Evolutionary conservation across 495 filamentous ascomycete species (phyloP), one percentile per base, ranked within the genome.

Genomic region (Jackrogersella minutella): DNA sequence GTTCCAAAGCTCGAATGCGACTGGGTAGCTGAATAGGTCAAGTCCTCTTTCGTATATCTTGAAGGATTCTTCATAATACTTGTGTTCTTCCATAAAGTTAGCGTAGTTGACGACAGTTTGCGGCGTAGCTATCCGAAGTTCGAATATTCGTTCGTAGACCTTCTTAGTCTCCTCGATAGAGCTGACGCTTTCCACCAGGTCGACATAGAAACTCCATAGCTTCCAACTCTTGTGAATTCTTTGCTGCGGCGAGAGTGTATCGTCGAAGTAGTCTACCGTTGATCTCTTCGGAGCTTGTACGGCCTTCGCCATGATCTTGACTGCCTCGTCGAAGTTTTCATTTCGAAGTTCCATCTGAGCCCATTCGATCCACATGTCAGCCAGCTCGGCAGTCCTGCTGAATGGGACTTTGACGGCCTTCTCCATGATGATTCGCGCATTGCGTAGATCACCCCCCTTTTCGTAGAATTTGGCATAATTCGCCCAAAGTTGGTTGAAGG

Each of bases 181-280:
- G 59, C 89, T 87, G 14, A 97, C 93, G 78, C 92, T 95, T 75
- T 99, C 95, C 9, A 99, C 94, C 0, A 99, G 85, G 77, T 99
- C 95, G 36, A 99, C 93, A 70, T 99, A 99, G 84, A 98, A 99
- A 81, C 91, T 95, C 95, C 95, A 99, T 11, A 99, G 79, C 76
- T 98, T 99, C 96, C 96, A 99, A 74, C 92, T 96, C 83, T 98
- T 99, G 79, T 99, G 96, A 6, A 99, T 90, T 58, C 96, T 86
- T 77, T 98, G 95, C 74, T 98, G 96, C 8, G 96, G 94, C 4
- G 92, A 91, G 6, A 99, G 81, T 0, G 86, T 91, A 74, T 99
- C 96, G 76, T 99, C 95, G 69, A 97, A 99, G 75, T 97, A 99
- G 78, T 99, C 96, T 19, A 98, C 95, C 1, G 87, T 96, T 14